Evolutionary conservation across 1,284 basidiomycete species (phyloP).

Genomic region (Naganishia liquefaciens): DNA sequence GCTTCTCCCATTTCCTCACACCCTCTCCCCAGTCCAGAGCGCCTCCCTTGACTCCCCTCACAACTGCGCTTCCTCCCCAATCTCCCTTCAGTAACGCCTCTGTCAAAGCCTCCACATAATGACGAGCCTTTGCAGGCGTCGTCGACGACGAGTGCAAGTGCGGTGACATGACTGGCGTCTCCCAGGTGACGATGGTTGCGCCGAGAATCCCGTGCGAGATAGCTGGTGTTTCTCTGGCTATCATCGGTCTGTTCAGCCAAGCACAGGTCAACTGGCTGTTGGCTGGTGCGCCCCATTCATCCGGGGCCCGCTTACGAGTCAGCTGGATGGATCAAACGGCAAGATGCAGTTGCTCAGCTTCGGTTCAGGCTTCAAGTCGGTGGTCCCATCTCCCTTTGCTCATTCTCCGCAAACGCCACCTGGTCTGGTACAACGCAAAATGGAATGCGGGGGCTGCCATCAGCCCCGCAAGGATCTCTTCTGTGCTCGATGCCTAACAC

Average conservation of each 20-base stretch:
- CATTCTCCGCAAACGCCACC: not conserved
- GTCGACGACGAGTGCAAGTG: slow-evolving; percentile 25
- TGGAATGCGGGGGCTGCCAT: slow-evolving; percentile 24
- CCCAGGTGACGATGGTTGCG: slow-evolving; percentile 30
- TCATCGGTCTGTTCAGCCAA: not conserved
- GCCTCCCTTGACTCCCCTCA: slow-evolving; percentile 63
- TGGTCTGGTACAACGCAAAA: not conserved
- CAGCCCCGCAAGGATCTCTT: slow-evolving; percentile 8
- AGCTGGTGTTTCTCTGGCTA: not conserved
- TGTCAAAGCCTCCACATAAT: slow-evolving; percentile 47
- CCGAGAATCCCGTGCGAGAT: not conserved
- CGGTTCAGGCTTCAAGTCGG: not conserved
- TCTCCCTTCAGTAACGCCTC: slow-evolving; percentile 48
- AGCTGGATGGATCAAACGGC: not conserved
- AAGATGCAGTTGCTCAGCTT: not conserved
- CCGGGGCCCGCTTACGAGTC: not conserved
- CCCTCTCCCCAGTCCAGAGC: slow-evolving; percentile 74
- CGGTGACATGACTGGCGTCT: slow-evolving; percentile 53
- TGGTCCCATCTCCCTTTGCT: not conserved
- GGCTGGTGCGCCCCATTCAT: not conserved
- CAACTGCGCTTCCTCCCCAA: slow-evolving; percentile 58
- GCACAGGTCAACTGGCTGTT: not conserved
- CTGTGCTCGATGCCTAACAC: slow-evolving; percentile 19
- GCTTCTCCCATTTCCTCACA: slow-evolving; percentile 84
- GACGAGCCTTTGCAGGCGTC: slow-evolving; percentile 45